A percentile compares a stretch with the other conserved stretches of the same genome.
Evolutionary conservation across 2,329 filamentous ascomycete species (phyloP).

Genomic region (Cercospora brassicicola): DNA sequence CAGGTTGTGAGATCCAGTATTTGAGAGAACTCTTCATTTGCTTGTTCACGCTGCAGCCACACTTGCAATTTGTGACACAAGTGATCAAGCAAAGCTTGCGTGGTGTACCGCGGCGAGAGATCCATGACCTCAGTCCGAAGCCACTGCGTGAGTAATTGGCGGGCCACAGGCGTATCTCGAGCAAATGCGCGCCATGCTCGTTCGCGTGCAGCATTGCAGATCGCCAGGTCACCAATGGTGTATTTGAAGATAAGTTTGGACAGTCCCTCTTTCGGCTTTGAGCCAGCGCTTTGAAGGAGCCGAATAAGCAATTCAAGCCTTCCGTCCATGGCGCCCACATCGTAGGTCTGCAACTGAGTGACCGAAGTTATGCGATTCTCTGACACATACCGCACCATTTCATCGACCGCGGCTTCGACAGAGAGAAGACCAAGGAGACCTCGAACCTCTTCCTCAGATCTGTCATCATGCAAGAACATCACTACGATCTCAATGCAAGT

Average conservation of each 20-base stretch:
- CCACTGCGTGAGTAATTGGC: conserved; percentile 16
- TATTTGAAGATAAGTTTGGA: conserved; percentile 20
- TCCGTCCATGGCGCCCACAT: conserved; percentile 9
- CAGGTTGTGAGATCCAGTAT: conserved; percentile 24
- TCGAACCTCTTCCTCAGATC: conserved; percentile 19
- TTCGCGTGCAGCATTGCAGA: conserved; percentile 26
- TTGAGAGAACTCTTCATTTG: conserved; percentile 6
- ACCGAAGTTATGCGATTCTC: not conserved
- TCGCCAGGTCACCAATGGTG: conserved; percentile 25
- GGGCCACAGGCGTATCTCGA: conserved; percentile 1
- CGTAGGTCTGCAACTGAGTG: conserved; percentile 2
- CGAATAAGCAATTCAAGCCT: conserved; percentile 62
- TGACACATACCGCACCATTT: conserved; percentile 42
- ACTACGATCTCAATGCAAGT: conserved; percentile 30
- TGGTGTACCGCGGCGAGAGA: conserved; percentile 17
- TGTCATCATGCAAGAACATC: conserved; percentile 22
- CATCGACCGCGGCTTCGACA: conserved; percentile 37
- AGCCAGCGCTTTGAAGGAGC: conserved; percentile 20
- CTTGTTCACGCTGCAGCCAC: not conserved
- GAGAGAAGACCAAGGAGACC: conserved; percentile 29
- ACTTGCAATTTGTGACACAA: conserved; percentile 19
- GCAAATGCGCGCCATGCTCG: conserved; percentile 18
- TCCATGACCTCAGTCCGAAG: conserved; percentile 15
- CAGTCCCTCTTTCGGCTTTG: conserved; percentile 10
- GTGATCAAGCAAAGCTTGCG: conserved; percentile 18